Evolutionary conservation across 179 eudicot genomes (phyloP), one percentile per base, ranked within the genome.

Genomic region (Silene vulgaris): DNA sequence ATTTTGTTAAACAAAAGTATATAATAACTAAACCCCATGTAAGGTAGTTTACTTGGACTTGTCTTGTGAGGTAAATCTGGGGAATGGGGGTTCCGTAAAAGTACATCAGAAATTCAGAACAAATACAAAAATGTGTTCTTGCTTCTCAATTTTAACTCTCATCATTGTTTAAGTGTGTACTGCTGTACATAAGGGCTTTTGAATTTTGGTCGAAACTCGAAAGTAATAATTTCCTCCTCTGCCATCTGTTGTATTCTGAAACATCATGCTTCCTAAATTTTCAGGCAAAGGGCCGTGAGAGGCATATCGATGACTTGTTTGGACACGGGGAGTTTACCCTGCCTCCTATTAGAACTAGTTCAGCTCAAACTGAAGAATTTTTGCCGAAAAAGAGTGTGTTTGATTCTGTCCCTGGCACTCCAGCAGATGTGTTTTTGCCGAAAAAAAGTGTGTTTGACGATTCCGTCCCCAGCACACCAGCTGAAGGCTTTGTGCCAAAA

Each of bases 241-340:
- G n/a, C 57, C 57, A 12, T 50, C 13, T 50, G 3, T 14, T 13
- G 57, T 50, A 50, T 50, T 50, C 57, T 50, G 13, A 50, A 50
- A 50, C n/a, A 50, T 50, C n/a, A 11, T 50, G 57, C 52, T 72
- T 59, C 16, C 50, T 60, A 59, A 2, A 75, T 7, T 75, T 73
- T 77, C 86, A 92, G 97, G 94, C 77, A 29, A 28, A 75, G 64
- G 86, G 86, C 72, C 77, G 16, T 48, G 84, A 77, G 50, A 83
- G 73, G 48, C 75, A 75, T 59, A 74, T 67, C 40, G 86, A 84
- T 48, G 77, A 82, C 80, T 82, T 86, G 69, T 85, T 85, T 81
- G 88, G 86, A 54, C 84, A 82, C 26, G 86, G 88, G 20, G 82
- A 62, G 72, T 80, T 83, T 83, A 77, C 80, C 79, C 84, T 80